Conservation (phyloP, 805 yeast genomes). For the Candida pseudoglaebosa region DNA sequence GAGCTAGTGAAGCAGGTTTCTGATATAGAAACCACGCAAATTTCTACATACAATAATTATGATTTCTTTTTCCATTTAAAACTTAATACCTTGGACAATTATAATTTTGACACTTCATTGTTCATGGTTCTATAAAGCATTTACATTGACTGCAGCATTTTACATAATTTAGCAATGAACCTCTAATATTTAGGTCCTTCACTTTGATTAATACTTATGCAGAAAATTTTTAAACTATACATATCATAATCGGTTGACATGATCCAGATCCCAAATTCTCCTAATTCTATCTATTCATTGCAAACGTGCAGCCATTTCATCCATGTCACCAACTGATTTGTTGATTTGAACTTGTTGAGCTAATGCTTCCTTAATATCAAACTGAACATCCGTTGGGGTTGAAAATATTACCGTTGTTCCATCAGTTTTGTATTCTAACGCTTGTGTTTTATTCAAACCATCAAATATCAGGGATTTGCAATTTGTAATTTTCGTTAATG, state of each 20-base stretch:
- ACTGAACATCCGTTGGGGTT: background rate
- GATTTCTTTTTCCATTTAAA: too few species aligned
- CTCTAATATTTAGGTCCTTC: too few species aligned
- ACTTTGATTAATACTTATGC: too few species aligned
- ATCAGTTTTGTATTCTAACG: constrained; percentile 1
- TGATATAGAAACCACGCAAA: too few species aligned
- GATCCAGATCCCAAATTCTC: background rate
- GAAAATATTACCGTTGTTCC: background rate
- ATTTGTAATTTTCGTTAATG: constrained; percentile 9
- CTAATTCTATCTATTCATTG: background rate
- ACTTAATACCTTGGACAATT: too few species aligned
- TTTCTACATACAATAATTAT: too few species aligned
- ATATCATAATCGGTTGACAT: too few species aligned
- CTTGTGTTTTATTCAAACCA: constrained; percentile 5
- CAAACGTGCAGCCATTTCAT: background rate
- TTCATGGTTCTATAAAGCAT: too few species aligned
- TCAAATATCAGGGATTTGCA: constrained; percentile 6
- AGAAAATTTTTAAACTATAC: background rate
- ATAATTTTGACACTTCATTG: too few species aligned
- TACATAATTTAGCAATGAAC: too few species aligned
- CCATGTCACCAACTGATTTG: background rate
- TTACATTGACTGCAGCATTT: too few species aligned
- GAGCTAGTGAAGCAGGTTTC: constrained; percentile 10
- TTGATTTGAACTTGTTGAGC: background rate
- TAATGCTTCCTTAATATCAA: background rate